Percentiles rank a stretch among this genome's conserved stretches.
Conservation (phyloP, 257 asterid species). For the Solanum boliviense region DNA sequence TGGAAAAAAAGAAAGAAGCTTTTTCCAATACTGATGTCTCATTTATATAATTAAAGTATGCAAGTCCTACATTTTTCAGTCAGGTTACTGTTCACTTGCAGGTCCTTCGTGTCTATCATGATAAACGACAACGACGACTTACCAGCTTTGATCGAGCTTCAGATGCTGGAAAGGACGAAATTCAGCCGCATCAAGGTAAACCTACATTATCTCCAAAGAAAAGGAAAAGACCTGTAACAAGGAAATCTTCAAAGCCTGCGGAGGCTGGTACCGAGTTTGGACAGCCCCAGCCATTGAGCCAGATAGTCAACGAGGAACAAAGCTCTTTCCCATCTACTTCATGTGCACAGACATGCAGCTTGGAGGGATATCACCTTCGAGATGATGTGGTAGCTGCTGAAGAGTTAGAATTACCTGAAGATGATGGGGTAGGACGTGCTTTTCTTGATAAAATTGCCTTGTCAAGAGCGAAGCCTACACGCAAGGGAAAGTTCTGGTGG, state of each 20-base stretch:
- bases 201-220: conserved; percentile 27
- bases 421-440: conserved; percentile 23
- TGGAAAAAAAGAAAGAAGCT: background rate
- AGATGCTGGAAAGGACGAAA: conserved; percentile 21
- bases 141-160: conserved; percentile 36
- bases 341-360: conserved; percentile 18
- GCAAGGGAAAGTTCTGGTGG: conserved; percentile 63
- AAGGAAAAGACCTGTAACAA: conserved; percentile 33
- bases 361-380: conserved; percentile 18
- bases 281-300: conserved; percentile 23
- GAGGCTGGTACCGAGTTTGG: conserved; percentile 17
- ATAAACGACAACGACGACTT: conserved; percentile 40
- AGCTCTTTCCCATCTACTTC: conserved; percentile 16
- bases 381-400: conserved; percentile 20
- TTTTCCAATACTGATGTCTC: background rate
- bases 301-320: conserved; percentile 19
- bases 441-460: conserved; percentile 41
- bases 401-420: conserved; percentile 34
- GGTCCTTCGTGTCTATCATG: conserved; percentile 77
- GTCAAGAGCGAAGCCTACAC: conserved; percentile 41
- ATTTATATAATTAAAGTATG: background rate
- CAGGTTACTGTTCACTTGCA: conserved; percentile 18
- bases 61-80: background rate
- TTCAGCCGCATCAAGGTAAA: conserved; percentile 21
- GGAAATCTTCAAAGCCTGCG: conserved; percentile 29